Evolutionary conservation across 2,329 filamentous ascomycete genomes (phyloP), one percentile per base, ranked within the genome.

Genomic region (Xylariales sp.): DNA sequence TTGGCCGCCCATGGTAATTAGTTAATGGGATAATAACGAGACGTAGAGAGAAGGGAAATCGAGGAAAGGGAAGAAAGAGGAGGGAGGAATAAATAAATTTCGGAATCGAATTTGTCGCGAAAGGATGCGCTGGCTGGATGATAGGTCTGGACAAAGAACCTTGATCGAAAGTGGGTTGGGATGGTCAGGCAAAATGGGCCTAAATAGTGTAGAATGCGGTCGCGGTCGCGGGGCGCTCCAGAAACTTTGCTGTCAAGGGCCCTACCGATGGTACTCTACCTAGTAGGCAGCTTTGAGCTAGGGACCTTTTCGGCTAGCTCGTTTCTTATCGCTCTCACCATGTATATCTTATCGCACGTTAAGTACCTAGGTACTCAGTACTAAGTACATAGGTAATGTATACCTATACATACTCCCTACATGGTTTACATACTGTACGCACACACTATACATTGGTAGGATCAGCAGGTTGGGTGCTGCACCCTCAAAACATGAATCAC

Each of bases 1-100:
- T 78, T 82, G 81, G 74, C 89, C 89, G 83, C 89, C 89, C 89
- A 91, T 92, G 71, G 74, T 85, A 74, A 55, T 14, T 49, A 8
- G 4, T 64, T 59, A 55, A 28, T 50, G 36, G 18, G 9, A 63
- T 45, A 28, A 23, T 3, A 39, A 28, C 8, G 14, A 46, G 39
- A 18, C 30, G 28, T 30, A 10, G 6, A 28, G 30, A 65, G 53
- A 55, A 49, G 32, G 30, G 16, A 61, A 12, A 36, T 23, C 36
- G 53, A 67, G 10, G 48, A 54, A 41, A 18, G 46, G n/a, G 34
- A 65, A 16, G 16, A 45, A 43, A 23, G 23, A 23, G 23, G 23
- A 23, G 23, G 23, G 23, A 23, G 2, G 23, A 36, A 34, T 23
- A 30, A 36, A 12, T 30, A 23, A 23, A 23, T 23, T 46, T 52